These are phyloP conservation scores for Sporothrix protearum DNA, from an alignment of 2,329 filamentous ascomycete species.

Conservation along the genomic window DNA sequence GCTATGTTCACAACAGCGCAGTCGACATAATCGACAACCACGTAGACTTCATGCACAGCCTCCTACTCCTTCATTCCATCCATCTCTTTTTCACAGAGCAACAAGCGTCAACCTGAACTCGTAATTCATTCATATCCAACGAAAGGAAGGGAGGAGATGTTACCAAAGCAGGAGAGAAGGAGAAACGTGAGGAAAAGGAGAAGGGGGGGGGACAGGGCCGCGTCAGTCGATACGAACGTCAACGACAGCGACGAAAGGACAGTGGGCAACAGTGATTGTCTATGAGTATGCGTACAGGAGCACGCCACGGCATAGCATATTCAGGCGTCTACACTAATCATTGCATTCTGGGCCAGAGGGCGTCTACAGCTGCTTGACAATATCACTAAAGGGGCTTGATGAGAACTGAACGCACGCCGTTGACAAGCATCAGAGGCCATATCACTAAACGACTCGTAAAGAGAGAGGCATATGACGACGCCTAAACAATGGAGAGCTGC, in stretches of 20 bases:
- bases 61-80: neutral
- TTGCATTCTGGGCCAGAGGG: neutral
- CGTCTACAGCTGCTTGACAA: neutral
- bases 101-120: neutral
- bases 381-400: neutral
- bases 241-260: neutral
- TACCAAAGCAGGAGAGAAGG: neutral
- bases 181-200: neutral
- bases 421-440: neutral
- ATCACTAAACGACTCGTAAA: neutral
- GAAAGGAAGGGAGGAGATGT: neutral
- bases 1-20: neutral
- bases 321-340: neutral
- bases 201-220: neutral
- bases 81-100: neutral
- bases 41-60: neutral
- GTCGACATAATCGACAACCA: neutral
- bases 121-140: neutral
- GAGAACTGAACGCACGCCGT: neutral
- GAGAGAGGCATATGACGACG: conserved; percentile 6
- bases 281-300: neutral
- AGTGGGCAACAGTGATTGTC: neutral
- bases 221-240: neutral
- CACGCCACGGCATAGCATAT: neutral
- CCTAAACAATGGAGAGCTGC: too few species aligned